A percentile compares a stretch with the other conserved stretches of the same genome.
Conservation (phyloP, 176 grass and related monocot species). For the Phragmites australis region DNA sequence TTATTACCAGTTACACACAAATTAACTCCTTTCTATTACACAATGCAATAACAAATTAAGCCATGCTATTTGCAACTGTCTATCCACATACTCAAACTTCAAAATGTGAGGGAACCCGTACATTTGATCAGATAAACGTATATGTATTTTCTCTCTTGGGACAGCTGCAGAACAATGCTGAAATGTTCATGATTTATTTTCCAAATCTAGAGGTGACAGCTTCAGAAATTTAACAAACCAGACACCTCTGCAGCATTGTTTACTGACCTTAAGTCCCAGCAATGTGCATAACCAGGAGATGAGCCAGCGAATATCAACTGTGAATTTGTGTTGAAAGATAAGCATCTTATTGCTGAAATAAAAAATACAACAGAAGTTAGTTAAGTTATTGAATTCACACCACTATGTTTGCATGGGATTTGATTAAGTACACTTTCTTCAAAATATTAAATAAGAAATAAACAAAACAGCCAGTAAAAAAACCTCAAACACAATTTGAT, state of each 20-base stretch:
- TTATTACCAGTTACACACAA: neutral
- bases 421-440: neutral
- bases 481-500: neutral
- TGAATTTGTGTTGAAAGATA: conserved; percentile 58
- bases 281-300: conserved; percentile 87
- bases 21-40: neutral
- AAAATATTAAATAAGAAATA: conserved; percentile 4
- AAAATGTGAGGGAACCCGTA: neutral
- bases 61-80: neutral
- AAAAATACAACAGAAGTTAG: conserved; percentile 2
- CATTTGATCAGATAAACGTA: neutral
- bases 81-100: conserved; percentile 9
- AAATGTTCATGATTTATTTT: neutral
- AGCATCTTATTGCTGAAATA: conserved; percentile 70
- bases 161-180: neutral
- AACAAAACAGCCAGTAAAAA: conserved; percentile 13
- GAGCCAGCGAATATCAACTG: conserved; percentile 76
- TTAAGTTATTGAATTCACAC: conserved; percentile 16
- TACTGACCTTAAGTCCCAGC: conserved; percentile 88
- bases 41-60: neutral
- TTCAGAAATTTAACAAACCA: neutral
- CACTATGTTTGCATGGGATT: conserved; percentile 8
- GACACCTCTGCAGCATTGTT: conserved; percentile 1
- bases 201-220: neutral
- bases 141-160: neutral